Conservation (phyloP, 2,329 filamentous ascomycete genomes). For the Penicillium glabrum region DNA sequence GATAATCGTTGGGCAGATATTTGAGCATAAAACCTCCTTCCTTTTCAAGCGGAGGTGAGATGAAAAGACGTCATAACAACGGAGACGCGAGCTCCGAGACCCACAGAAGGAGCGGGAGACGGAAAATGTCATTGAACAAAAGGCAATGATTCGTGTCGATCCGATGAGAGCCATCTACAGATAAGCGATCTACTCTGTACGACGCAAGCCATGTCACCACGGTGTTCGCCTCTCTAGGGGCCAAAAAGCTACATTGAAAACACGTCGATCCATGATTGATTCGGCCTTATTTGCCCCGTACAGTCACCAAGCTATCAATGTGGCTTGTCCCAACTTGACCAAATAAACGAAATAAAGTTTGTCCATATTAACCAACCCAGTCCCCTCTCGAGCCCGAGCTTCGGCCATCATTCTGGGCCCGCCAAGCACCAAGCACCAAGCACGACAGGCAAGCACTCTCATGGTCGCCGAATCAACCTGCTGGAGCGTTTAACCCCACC, state of each 20-base stretch:
- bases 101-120: neutral
- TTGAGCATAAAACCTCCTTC: neutral
- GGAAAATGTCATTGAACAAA: neutral
- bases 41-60: neutral
- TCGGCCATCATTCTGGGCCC: neutral
- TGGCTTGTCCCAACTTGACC: neutral
- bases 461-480: slow-evolving; percentile 1
- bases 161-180: neutral
- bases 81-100: slow-evolving; percentile 1
- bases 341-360: neutral
- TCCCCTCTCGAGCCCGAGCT: neutral
- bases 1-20: too few species aligned
- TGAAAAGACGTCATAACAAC: neutral
- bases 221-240: neutral
- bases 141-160: neutral
- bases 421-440: neutral
- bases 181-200: neutral
- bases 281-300: neutral
- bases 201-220: neutral
- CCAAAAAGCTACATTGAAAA: neutral
- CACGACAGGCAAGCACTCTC: neutral
- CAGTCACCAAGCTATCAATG: neutral
- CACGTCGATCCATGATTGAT: neutral
- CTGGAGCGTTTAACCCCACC: slow-evolving; percentile 13
- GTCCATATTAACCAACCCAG: neutral